Base-by-base conservation (phyloP, 129 eudicot species). In the Cynara cardunculus region DNA sequence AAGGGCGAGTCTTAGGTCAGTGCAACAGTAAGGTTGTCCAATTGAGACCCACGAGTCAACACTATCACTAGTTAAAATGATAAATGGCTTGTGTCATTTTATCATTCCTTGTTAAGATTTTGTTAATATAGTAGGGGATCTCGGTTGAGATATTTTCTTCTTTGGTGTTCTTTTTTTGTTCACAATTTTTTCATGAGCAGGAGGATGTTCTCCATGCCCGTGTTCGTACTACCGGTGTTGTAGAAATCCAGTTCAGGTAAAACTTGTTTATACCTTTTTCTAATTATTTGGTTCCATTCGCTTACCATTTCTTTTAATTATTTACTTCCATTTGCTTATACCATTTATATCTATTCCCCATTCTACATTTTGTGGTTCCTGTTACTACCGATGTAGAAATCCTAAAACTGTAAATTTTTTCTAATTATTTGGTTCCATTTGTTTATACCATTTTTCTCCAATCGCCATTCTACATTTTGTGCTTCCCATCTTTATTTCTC, bases 201-300 rank as follows among this genome's bases (percentile, higher is more conserved):
- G 99, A 95, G 80, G 99, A 95, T 90, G 97, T 95, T 88, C 99
- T 95, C 37, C 86, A 89, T 86, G 99, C 99, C 16, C 92, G 99
- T 72, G 92, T 95, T 83, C 97, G 97, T 65, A 95, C 99, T 64
- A 92, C 97, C 30, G 97, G 99, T 71, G 99, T 95, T 53, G 99
- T 95, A 27, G 99, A 95, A 91, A 95, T 92, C 78, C 99, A 95
- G 72, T 95, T 95, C 94, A 92, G 99, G 99, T 92, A 85, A 73
- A 72, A 39, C 14, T 72, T 71, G 39, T 56, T 72, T 32, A 53
- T 35, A n/a, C 25, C 14, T 19, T 25, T 44, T 25, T 25, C 72
- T 56, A 71, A 2, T 79, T 32, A n/a, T 26, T 31, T 25, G 14
- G 35, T 67, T 31, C 28, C 26, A 68, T 0, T 28, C 39, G 16